Base-by-base conservation (phyloP, 2,329 filamentous ascomycete species). In the Fusarium napiforme region DNA sequence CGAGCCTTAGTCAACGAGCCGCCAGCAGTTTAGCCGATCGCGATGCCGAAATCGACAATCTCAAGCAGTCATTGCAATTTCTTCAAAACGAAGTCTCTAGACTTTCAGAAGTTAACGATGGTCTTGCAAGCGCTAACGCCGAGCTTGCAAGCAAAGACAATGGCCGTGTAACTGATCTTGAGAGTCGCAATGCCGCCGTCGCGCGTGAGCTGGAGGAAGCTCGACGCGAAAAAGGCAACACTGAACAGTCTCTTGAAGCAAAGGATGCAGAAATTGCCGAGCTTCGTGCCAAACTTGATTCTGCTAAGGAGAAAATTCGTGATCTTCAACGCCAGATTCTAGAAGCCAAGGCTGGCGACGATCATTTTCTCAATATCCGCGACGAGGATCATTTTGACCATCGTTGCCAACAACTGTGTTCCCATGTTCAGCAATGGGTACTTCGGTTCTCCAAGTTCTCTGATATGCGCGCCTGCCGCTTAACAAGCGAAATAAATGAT, bases 391-490 rank as follows among this genome's bases (percentile, higher is more conserved):
- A 98, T 86, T 98, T 99, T 80, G 95, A 98, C 79, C 91, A 91
- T 78, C 93, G 95, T 46, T 99, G 96, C 81, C 95, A 98, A 82
- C 93, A 97, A 82, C 90, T 99, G 49, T 99, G 95, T 83, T 93
- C 96, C 76, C 95, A 98, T 81, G 94, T 98, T 46, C 95, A 98
- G 82, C 95, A 97, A 84, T 99, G 96, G 96, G 95, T 99, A 57
- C 85, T 98, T 75, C 93, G 96, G 79, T 99, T 99, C 86, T 98
- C 95, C 77, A 98, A 98, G 82, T 96, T 97, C 83, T 98, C 95
- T 55, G 96, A 98, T 83, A 94, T 95, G 85, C 92, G 93, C 76
- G 89, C 93, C 65, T 98, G 95, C 81, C 93, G 94, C 64, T 84
- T 94, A 67, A 95, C 95, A 16, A 91, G 87, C 69, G 93, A 98